Evolutionary conservation across 768 basidiomycete species (phyloP), one percentile per base, ranked within the genome.

Genomic region (Auriculariales sp.): DNA sequence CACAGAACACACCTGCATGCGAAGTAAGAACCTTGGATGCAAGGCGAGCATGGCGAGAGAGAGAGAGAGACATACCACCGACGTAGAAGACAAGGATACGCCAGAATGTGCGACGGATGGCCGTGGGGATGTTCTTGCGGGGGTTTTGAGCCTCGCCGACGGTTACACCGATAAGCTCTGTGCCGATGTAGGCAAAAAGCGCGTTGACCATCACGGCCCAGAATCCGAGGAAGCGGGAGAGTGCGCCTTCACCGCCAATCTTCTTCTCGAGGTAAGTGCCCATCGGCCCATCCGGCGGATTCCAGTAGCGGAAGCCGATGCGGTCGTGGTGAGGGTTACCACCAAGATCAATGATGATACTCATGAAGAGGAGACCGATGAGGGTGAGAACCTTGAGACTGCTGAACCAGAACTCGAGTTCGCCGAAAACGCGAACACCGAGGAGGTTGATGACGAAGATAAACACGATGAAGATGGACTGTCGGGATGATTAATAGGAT

Each of bases 111-210:
- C 74, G 65, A 49, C 71, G 63, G 46, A 82, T 81, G n/a, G 80
- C 83, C 51, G 71, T 73, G 2, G 85, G 82, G 53, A 89, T 81
- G 44, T 80, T 83, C 60, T 73, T 74, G 52, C 82, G 68, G 29
- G 83, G 84, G 62, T 86, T 81, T 59, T 83, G 72, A 10, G 78
- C 79, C 67, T 78, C 61, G 36, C 64, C 61, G n/a, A 67, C 75
- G 25, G 67, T 68, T 51, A 84, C 77, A 58, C 83, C 83, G 52
- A 89, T 78, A 25, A 85, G 68, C 62, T 89, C 84, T 17, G 83
- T 89, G 28, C 83, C 81, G 51, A 79, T 75, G 60, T 74, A 80
- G 12, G 82, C 79, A 63, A 87, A 86, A 3, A 82, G 67, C 24
- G 79, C 83, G 53, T 80, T 86, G 44, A 76, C 79, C 39, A 85